Conservation (phyloP, 116 monocot species). For the Cymodocea nodosa region DNA sequence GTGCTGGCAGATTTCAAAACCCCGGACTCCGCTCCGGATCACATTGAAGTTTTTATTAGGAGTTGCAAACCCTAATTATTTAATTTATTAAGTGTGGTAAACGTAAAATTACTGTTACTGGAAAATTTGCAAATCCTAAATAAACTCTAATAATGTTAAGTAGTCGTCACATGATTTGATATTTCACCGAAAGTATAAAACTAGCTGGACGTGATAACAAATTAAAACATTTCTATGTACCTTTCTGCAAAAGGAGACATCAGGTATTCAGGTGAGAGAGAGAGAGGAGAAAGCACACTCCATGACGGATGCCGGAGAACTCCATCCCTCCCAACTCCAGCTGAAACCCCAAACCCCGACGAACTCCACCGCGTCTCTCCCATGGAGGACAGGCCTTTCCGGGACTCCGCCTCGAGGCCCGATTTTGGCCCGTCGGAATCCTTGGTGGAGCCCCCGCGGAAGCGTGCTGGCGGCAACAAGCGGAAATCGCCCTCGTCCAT, state of each 20-base stretch:
- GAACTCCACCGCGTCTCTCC: neutral
- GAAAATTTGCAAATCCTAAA: too few relatives aligned
- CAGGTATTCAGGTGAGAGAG: neutral
- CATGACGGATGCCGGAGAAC: neutral
- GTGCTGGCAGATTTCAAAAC: too few relatives aligned
- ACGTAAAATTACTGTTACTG: too few relatives aligned
- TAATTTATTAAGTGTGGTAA: too few relatives aligned
- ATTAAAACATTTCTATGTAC: too few relatives aligned
- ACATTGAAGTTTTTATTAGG: too few relatives aligned
- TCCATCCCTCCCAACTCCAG: neutral
- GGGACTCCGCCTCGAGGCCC: neutral
- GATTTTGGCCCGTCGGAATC: conserved; percentile 8
- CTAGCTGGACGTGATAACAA: too few relatives aligned
- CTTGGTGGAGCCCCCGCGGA: conserved; percentile 20
- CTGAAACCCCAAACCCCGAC: neutral
- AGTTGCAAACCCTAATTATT: too few relatives aligned
- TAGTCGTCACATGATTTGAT: too few relatives aligned
- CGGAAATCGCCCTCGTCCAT: conserved; percentile 25
- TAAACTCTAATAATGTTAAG: too few relatives aligned
- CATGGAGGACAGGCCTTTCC: neutral
- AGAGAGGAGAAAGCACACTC: neutral
- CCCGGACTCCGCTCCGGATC: too few relatives aligned
- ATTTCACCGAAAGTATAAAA: too few relatives aligned
- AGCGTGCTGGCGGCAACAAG: conserved; percentile 36
- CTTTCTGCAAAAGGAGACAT: neutral